phyloP scores from a whole-genome alignment of 148 eudicot genomes.

The Rhododendron henanense region DNA sequence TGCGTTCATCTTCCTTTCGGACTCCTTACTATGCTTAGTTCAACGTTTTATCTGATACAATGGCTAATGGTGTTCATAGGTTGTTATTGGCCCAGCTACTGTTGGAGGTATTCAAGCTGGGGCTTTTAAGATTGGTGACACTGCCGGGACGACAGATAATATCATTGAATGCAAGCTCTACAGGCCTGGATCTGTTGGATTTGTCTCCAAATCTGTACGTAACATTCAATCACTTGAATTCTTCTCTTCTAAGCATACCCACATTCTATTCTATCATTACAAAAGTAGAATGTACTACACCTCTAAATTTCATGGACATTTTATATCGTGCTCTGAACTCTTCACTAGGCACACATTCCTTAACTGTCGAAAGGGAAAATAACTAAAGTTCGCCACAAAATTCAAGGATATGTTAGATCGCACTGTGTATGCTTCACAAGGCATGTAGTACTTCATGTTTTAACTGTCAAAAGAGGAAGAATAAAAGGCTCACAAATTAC shows the following conservation, averaged over 20 bases:
- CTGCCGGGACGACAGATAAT: conserved; percentile 93
- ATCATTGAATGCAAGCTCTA: conserved; percentile 87
- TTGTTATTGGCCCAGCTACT: conserved; percentile 93
- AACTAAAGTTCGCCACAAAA: background rate
- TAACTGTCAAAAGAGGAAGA: background rate
- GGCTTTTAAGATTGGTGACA: conserved; percentile 97
- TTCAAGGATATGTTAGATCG: too few species aligned
- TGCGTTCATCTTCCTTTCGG: background rate
- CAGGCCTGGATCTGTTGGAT: conserved; percentile 99
- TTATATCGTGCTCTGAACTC: background rate
- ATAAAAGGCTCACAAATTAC: background rate
- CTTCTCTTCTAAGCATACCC: conserved; percentile 1
- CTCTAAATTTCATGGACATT: background rate
- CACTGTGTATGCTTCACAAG: too few species aligned
- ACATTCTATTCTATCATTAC: background rate
- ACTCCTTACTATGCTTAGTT: background rate
- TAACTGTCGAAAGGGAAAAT: background rate
- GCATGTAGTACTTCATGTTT: too few species aligned
- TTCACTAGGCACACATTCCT: background rate
- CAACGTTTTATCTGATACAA: background rate
- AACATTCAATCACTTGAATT: background rate
- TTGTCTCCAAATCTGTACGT: conserved; percentile 96
- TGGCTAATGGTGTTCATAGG: conserved; percentile 32
- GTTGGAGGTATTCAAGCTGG: conserved; percentile 99
- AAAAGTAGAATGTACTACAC: background rate